Evolutionary conservation across 805 yeast species (phyloP), one percentile per base, ranked within the genome.

Genomic region (Zygosaccharomyces siamensis): DNA sequence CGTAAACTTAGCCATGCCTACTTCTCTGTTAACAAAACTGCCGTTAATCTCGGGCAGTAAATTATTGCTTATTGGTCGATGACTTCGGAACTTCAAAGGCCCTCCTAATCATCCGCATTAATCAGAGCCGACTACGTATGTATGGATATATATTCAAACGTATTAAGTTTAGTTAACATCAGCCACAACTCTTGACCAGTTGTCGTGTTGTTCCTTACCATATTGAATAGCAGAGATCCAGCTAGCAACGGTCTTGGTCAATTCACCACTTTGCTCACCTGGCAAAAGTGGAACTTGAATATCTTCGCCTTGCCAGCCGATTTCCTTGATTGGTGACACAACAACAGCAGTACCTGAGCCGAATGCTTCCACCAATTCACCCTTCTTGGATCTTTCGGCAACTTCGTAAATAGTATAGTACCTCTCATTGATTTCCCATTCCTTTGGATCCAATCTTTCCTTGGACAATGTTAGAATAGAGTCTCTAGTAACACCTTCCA

Each of bases 261-360:
- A 73, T 54, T 77, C 80, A 63, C 96, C 96, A 43, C 76, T 74
- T 66, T 89, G 84, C 67, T 85, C 81, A 52, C 95, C 96, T 49
- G 78, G 81, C 51, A 82, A 79, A 55, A 88, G 70, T 52, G 98
- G 98, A 43, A 92, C 92, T 4, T 71, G 55, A 58, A 92, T 88
- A 52, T 77, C 78, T 62, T 81, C 68, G 45, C 84, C 95, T 51
- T 78, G 74, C 81, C 82, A 92, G 50, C 89, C 90, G 63, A 92
- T 88, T 61, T 78, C 86, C 70, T 85, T 82, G 64, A 92, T 89
- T 59, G 98, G 98, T 32, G 96, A 82, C 40, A 93, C 98, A 63
- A 92, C 82, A 39, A 97, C 98, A 52, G 99, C 98, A 49, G 99
- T 92, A 63, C 99, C 99, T 18, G 97, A 75, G 59, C 98, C 98